Base-by-base conservation (phyloP, 176 grass and related monocot genomes). In the Oropetium thomaeum region DNA sequence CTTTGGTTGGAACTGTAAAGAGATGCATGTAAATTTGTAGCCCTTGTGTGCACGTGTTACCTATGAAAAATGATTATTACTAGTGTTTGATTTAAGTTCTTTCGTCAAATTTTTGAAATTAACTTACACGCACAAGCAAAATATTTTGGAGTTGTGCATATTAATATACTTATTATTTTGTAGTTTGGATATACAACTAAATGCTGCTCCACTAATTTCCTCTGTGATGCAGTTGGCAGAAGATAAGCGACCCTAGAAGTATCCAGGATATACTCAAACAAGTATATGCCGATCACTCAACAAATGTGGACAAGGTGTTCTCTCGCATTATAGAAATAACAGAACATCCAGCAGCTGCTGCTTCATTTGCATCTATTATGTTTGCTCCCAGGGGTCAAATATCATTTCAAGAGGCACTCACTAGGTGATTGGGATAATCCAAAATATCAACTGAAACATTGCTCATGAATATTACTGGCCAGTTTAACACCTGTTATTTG, bases 291-390 rank as follows among this genome's bases (percentile, higher is more conserved):
- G 91, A 99, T 33, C 91, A 87, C 68, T 95, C 96, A 37, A 95
- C 89, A 69, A 91, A 99, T 58, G 91, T 99, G 37, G 76, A 95
- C 61, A 92, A 88, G 66, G 91, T 99, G 23, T 99, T 95, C 84
- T 86, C 91, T 27, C 86, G 73, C 62, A 99, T 99, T 79, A 75
- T 99, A 33, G 84, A 99, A 72, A 91, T 58, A 81, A 95, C 96
- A 41, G 82, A 92, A 69, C 96, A 99, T 54, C 96, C 96, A 32
- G 96, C 96, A 41, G 96, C 96, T 31, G 89, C 96, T 33, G 96
- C 96, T 45, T 92, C 96, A 61, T 92, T 99, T 83, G 87, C 96
- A 27, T 99, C 96, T 15, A 99, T 99, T 75, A 99, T 99, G 96
- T 99, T 86, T 84, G 96, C 96, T 77, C 91, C 96, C 10, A 75